Base-by-base conservation (phyloP, 1,284 basidiomycete species). In the Tylopilus sp. region DNA sequence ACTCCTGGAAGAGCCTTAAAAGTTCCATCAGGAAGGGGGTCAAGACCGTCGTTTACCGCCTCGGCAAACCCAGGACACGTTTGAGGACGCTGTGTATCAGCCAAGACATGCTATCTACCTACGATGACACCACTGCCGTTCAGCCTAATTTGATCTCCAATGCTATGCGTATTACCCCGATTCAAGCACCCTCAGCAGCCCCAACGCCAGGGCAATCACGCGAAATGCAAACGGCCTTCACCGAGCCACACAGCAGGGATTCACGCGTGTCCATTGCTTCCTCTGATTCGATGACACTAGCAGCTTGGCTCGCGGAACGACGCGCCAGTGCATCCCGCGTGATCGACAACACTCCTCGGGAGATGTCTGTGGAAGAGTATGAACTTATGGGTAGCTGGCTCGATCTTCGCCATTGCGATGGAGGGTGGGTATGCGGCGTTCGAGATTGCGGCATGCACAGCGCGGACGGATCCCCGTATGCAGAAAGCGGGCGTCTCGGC, bases 331-430 rank as follows among this genome's bases (percentile, higher is more conserved):
- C 57, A 21, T 50, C 52, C 34, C 51, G 63, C 33, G 38, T 57
- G 40, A 56, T 58, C 15, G 50, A 57, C n/a, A 59, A 62, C 15
- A 48, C 55, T 26, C 57, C 50, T 2, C 55, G 55, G 39, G 58
- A 61, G 36, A 71, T 76, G 63, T 68, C 68, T 18, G 54, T 77
- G 29, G 75, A 71, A 45, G 71, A 77, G 39, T 77, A 78, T 50
- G 77, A 79, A 52, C 61, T 66, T 18, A 59, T 57, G 46, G 77
- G 76, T 2, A 78, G 77, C 52, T 78, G 77, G 77, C 66, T 70
- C 17, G 64, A 73, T 55, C 48, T 59, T 21, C 46, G 52, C 42
- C 51, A 37, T 10, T 42, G 48, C 18, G 55, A 58, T n/a, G 55
- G 42, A 14, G 63, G 55, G 29, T 66, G 61, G 66, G 45, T 46